Evolutionary conservation across 2,329 filamentous ascomycete species (phyloP), one percentile per base, ranked within the genome.

Genomic region (Podosphaera leucotricha): DNA sequence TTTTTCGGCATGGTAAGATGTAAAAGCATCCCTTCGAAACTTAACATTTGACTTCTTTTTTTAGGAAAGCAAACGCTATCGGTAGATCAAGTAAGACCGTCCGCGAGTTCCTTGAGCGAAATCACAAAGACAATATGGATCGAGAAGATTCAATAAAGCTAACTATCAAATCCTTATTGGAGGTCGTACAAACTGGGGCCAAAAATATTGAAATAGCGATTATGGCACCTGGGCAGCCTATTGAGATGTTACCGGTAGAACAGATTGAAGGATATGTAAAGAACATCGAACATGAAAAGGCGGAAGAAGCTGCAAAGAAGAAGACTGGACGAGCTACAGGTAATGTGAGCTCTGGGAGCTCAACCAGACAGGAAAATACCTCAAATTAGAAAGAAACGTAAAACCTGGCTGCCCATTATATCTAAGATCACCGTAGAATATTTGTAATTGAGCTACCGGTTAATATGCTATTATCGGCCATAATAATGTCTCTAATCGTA

Each of bases 121-220:
- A 98, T 67, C 92, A 98, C 72, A 92, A 93, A 70, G 84, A 92
- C 57, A 82, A 83, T 50, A 93, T 98, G 86, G 82, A 94, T 61
- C 77, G 86, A 50, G 85, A 94, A 65, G 79, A 84, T 55, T 95
- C 92, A 37, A 92, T 98, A 61, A 85, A 92, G 60, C 70, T 98
- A 55, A 90, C 90, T 6, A 92, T 98, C 69, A 98, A 98, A 70
- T 98, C 90, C 35, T 72, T 98, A 51, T 68, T 98, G 48, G 90
- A 98, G 64, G 90, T 98, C 44, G 90, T 98, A 49, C 90, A 98
- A 66, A 98, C 90, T 2, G 90, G 90, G 50, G 90, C 90, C 44
- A 98, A 98, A 76, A 98, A 98, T 65, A 98, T 98, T 57, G 90
- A 98, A 67, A 95, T 98, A 58, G 90, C 92, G 46, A 78, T 98